Conservation (phyloP, 176 grass and related monocot species). For the Triticum aestivum region DNA sequence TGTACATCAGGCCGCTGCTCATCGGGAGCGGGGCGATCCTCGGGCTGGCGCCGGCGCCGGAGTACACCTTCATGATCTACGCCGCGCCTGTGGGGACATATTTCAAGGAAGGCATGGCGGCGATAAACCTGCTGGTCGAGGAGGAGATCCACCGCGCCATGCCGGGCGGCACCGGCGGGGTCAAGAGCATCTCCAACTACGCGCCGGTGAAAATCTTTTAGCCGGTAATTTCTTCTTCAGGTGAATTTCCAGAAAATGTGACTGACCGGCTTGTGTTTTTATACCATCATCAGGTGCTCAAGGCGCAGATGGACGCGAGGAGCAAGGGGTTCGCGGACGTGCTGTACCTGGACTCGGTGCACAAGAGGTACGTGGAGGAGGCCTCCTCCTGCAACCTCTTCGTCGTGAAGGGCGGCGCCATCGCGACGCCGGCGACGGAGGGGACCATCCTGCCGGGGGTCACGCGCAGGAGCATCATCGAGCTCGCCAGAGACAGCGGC, state of each 20-base stretch:
- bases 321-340: constrained; percentile 80
- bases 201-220: constrained; percentile 48
- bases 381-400: constrained; percentile 93
- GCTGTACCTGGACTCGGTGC: constrained; percentile 79
- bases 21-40: constrained; percentile 81
- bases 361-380: constrained; percentile 87
- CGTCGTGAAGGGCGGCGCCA: constrained; percentile 62
- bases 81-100: constrained; percentile 80
- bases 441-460: constrained; percentile 91
- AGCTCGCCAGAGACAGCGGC: constrained; percentile 58
- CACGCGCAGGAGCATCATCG: constrained; percentile 92
- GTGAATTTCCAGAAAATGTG: neutral
- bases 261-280: neutral
- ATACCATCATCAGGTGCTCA: constrained; percentile 50
- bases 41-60: constrained; percentile 76
- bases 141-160: constrained; percentile 65
- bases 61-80: constrained; percentile 84
- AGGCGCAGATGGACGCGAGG: constrained; percentile 68
- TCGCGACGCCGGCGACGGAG: constrained; percentile 56
- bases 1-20: constrained; percentile 86
- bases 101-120: constrained; percentile 81
- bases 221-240: neutral
- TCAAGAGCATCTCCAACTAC: constrained; percentile 95
- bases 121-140: constrained; percentile 65
- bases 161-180: constrained; percentile 83